phyloP scores from a whole-genome alignment of 2,329 filamentous ascomycete species.

The Epichloe brachyelytri region DNA sequence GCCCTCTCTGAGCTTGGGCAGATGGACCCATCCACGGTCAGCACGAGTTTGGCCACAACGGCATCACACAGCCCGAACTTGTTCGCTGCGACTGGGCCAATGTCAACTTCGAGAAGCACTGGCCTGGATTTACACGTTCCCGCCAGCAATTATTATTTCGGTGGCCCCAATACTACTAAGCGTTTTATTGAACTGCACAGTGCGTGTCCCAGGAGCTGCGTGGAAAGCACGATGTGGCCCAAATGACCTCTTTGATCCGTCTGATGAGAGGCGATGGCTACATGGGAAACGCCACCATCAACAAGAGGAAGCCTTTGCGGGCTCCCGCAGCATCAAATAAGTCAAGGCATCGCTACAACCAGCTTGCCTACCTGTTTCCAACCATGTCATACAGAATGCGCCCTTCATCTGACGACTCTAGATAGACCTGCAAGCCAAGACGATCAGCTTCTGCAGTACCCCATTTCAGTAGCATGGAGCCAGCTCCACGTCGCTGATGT shows the following conservation, averaged over 20 bases:
- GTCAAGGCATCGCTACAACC: constrained; percentile 6
- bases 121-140: constrained; percentile 8
- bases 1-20: constrained; percentile 8
- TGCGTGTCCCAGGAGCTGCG: too few species aligned
- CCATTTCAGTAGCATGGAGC: constrained; percentile 21
- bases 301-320: neutral
- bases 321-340: constrained; percentile 15
- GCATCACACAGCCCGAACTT: constrained; percentile 4
- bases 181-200: too few species aligned
- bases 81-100: constrained; percentile 5
- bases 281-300: neutral
- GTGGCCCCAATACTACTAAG: constrained; percentile 8
- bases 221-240: neutral
- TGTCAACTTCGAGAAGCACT: constrained; percentile 8
- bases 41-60: constrained; percentile 4
- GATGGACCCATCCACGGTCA: constrained; percentile 5
- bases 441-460: constrained; percentile 23
- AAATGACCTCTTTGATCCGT: neutral
- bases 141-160: constrained; percentile 10
- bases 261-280: neutral
- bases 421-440: constrained; percentile 21
- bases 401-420: constrained; percentile 23
- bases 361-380: constrained; percentile 19
- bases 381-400: constrained; percentile 21
- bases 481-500: constrained; percentile 24